These are phyloP conservation scores for Amphicarpaea edgeworthii DNA, from an alignment of 306 rosid genomes.

Conservation along the genomic window DNA sequence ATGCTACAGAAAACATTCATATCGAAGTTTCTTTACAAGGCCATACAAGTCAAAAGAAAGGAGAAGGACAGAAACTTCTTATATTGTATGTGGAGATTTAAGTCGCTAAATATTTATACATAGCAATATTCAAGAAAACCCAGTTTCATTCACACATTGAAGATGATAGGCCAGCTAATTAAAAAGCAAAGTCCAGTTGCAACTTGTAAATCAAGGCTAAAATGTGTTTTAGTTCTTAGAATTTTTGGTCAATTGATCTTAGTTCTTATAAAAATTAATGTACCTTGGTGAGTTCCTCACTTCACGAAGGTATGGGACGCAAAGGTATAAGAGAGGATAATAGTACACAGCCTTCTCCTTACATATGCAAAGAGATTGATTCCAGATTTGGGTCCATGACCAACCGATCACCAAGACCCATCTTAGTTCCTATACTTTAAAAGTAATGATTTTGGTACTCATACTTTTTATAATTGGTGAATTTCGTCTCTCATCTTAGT, in stretches of 20 bases:
- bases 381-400: too few species aligned
- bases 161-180: slow-evolving; percentile 8
- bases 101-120: slow-evolving; percentile 5
- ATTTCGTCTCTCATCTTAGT: not conserved
- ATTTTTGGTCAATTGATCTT: not conserved
- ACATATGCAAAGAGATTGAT: too few species aligned
- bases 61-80: not conserved
- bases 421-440: too few species aligned
- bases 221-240: not conserved
- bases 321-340: too few species aligned
- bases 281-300: too few species aligned
- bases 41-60: not conserved
- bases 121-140: slow-evolving; percentile 23
- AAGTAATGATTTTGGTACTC: not conserved
- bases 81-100: not conserved
- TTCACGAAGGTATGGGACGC: too few species aligned
- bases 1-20: slow-evolving; percentile 5
- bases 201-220: not conserved
- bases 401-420: too few species aligned
- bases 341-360: too few species aligned
- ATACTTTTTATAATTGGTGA: not conserved
- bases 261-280: too few species aligned
- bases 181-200: slow-evolving; percentile 17
- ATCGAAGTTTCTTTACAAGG: not conserved
- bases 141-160: slow-evolving; percentile 8